Percentiles rank a stretch among this genome's conserved stretches.
phyloP scores from a whole-genome alignment of 2,329 filamentous ascomycete genomes.

The Domatiomyces globalis region DNA sequence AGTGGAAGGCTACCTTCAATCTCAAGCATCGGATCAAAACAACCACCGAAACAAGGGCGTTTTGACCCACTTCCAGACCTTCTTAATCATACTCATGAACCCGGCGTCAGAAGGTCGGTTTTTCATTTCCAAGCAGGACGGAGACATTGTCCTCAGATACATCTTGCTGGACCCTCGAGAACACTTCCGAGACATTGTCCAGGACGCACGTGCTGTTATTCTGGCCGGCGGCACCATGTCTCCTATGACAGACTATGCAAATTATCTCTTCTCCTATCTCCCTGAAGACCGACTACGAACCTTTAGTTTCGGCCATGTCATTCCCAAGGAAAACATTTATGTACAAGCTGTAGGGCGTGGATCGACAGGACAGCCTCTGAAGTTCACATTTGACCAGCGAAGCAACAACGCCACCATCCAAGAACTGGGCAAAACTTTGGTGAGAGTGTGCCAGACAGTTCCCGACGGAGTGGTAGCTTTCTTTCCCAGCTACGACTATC shows the following conservation, averaged over 20 bases:
- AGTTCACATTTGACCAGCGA: conserved; percentile 76
- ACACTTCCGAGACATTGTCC: conserved; percentile 77
- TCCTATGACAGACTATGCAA: conserved; percentile 79
- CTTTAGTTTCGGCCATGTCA: conserved; percentile 87
- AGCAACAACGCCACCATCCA: conserved; percentile 53
- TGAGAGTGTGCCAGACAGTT: conserved; percentile 57
- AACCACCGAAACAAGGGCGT: conserved; percentile 30
- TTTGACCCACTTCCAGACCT: conserved; percentile 49
- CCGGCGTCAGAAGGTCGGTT: conserved; percentile 54
- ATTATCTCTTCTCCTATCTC: conserved; percentile 71
- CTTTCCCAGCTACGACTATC: conserved; percentile 87
- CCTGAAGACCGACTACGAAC: conserved; percentile 52
- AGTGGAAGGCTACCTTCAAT: conserved; percentile 67
- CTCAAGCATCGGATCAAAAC: conserved; percentile 22
- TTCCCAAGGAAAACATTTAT: conserved; percentile 65
- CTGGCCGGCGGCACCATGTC: conserved; percentile 96
- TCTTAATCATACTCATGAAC: conserved; percentile 74
- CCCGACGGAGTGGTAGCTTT: conserved; percentile 88
- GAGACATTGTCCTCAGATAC: conserved; percentile 55
- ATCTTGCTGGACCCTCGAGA: conserved; percentile 81
- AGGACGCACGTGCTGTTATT: conserved; percentile 72
- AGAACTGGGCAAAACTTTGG: conserved; percentile 59
- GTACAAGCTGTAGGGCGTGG: conserved; percentile 54
- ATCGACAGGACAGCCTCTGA: conserved; percentile 44
- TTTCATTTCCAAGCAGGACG: conserved; percentile 38